These are phyloP conservation scores for Musa acuminata DNA, from an alignment of 176 grass and related monocot species.

Conservation along the genomic window DNA sequence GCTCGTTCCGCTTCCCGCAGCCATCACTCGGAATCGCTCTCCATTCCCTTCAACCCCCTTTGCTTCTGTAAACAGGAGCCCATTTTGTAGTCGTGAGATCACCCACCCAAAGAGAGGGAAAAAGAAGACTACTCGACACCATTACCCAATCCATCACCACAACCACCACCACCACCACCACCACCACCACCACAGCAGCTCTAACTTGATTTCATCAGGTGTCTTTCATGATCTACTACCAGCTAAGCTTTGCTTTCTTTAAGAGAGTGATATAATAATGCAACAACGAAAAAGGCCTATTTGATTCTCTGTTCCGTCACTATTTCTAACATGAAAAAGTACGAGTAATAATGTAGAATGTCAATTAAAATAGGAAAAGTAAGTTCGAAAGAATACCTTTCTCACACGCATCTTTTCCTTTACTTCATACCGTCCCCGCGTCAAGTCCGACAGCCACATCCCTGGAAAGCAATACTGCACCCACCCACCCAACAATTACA, in stretches of 20 bases:
- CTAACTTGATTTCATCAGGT: too few species aligned
- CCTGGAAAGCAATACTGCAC: constrained; percentile 49
- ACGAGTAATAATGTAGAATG: too few species aligned
- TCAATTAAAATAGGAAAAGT: not conserved
- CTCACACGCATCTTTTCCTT: constrained; percentile 75
- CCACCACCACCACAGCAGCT: too few species aligned
- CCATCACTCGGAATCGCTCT: constrained; percentile 49
- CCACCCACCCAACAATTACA: not conserved
- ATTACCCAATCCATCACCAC: too few species aligned
- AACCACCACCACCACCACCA: too few species aligned
- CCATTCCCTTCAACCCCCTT: constrained; percentile 55
- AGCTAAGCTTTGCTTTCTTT: too few species aligned
- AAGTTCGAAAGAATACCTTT: constrained; percentile 42
- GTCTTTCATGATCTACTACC: too few species aligned
- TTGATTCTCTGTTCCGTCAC: not conserved
- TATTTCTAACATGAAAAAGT: too few species aligned
- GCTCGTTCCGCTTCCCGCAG: too few species aligned
- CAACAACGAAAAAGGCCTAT: not conserved
- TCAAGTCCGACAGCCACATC: constrained; percentile 59
- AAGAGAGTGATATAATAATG: not conserved
- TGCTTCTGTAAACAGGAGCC: constrained; percentile 28
- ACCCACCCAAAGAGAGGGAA: not conserved
- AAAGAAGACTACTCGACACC: not conserved
- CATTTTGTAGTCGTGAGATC: not conserved
- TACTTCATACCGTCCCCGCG: constrained; percentile 58